Evolutionary conservation across 306 rosid species (phyloP).

Genomic region (Acacia confusa): DNA sequence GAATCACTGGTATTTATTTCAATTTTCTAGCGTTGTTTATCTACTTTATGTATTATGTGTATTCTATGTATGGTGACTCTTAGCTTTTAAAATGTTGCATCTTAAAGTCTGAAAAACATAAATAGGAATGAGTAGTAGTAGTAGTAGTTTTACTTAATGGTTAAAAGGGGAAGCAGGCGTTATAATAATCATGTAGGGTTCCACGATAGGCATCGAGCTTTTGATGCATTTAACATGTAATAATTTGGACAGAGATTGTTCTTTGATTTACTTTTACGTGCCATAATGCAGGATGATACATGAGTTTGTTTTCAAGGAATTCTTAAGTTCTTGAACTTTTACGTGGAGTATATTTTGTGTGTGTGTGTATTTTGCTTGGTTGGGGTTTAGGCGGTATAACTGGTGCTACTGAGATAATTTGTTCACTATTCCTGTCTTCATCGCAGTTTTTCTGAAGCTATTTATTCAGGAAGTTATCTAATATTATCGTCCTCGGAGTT

Average conservation of each 20-base stretch:
- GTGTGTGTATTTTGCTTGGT: not conserved
- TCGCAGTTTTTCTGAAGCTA: not conserved
- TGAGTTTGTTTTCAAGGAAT: not conserved
- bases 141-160: not conserved
- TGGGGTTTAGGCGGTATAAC: not conserved
- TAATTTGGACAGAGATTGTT: not conserved
- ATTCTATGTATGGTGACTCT: not conserved
- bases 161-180: not conserved
- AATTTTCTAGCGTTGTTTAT: not conserved
- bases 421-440: not conserved
- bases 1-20: conserved; percentile 15
- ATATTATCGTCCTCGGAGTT: not conserved
- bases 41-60: not conserved
- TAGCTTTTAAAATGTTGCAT: not conserved
- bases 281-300: not conserved
- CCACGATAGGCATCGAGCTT: conserved; percentile 4
- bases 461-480: not conserved
- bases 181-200: not conserved
- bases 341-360: not conserved
- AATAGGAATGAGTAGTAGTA: not conserved
- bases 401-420: not conserved
- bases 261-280: not conserved
- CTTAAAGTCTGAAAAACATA: no score
- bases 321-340: not conserved
- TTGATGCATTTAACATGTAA: conserved; percentile 6